Conservation (phyloP, 306 rosid genomes). For the Quercus rubra region DNA sequence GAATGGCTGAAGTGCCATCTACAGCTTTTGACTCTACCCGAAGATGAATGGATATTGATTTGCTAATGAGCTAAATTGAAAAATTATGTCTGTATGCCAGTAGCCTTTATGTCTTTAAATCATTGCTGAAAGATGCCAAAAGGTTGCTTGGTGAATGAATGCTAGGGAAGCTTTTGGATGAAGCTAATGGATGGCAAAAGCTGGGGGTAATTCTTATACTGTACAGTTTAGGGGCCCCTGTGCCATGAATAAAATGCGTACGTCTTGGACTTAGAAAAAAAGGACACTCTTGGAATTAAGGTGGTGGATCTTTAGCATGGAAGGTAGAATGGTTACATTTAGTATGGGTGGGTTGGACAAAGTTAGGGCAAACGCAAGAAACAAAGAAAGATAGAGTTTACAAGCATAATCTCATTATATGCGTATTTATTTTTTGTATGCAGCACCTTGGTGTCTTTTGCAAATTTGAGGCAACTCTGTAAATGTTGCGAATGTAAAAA, state of each 20-base stretch:
- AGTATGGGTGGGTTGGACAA: slow-evolving; percentile 27
- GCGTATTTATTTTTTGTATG: slow-evolving; percentile 26
- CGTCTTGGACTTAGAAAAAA: too few species aligned
- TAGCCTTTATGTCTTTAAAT: slow-evolving; percentile 18
- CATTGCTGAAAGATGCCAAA: slow-evolving; percentile 29
- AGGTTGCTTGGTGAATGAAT: slow-evolving; percentile 25
- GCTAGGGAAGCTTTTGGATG: slow-evolving; percentile 21
- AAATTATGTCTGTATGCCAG: slow-evolving; percentile 30
- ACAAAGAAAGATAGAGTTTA: slow-evolving; percentile 21
- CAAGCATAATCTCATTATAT: slow-evolving; percentile 14
- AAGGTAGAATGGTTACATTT: slow-evolving; percentile 12
- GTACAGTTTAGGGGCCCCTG: slow-evolving; percentile 35
- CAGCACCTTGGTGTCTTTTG: slow-evolving; percentile 21
- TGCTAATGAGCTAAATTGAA: slow-evolving; percentile 9
- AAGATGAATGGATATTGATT: slow-evolving; percentile 42
- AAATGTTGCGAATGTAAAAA: slow-evolving; percentile 26
- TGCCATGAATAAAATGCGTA: slow-evolving; percentile 32
- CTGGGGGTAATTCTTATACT: slow-evolving; percentile 38
- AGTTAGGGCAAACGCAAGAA: slow-evolving; percentile 24
- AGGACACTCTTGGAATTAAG: slow-evolving; percentile 14
- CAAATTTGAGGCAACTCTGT: slow-evolving; percentile 18
- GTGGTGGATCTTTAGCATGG: slow-evolving; percentile 27
- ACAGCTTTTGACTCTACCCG: slow-evolving; percentile 39
- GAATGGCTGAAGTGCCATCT: slow-evolving; percentile 48
- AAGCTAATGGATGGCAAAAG: slow-evolving; percentile 31